Evolutionary conservation across 495 filamentous ascomycete species (phyloP).

Genomic region (Annulohypoxylon bovei): DNA sequence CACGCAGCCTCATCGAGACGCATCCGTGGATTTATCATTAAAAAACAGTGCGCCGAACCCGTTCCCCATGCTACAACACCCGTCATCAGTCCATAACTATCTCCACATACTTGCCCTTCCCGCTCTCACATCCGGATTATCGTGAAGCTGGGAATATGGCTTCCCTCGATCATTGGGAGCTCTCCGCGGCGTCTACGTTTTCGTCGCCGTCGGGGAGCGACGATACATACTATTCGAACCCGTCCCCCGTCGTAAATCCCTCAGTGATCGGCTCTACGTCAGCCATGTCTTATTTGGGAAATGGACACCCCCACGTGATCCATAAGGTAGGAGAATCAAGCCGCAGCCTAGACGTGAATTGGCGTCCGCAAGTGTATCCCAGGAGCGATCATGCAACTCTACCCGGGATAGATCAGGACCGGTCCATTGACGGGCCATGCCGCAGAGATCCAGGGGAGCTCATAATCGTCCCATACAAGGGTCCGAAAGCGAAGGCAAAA

Average conservation of each 20-base stretch:
- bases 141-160: conserved; percentile 6
- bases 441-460: neutral
- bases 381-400: conserved; percentile 1
- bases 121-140: neutral
- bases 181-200: neutral
- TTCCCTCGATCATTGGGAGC: neutral
- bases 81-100: neutral
- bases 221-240: neutral
- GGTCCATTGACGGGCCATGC: neutral
- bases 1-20: neutral
- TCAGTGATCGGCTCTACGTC: conserved; percentile 7
- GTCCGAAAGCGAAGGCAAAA: conserved; percentile 7
- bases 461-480: conserved; percentile 20
- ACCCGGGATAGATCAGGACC: conserved; percentile 4
- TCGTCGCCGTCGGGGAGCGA: neutral
- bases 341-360: conserved; percentile 1
- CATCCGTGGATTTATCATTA: neutral
- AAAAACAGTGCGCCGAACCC: conserved; percentile 2
- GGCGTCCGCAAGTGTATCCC: neutral
- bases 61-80: neutral
- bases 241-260: conserved; percentile 1
- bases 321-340: conserved; percentile 1
- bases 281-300: conserved; percentile 8
- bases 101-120: neutral
- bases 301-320: conserved; percentile 3